Base-by-base conservation (phyloP, 2,329 filamentous ascomycete genomes). In the Penicillium sp. region DNA sequence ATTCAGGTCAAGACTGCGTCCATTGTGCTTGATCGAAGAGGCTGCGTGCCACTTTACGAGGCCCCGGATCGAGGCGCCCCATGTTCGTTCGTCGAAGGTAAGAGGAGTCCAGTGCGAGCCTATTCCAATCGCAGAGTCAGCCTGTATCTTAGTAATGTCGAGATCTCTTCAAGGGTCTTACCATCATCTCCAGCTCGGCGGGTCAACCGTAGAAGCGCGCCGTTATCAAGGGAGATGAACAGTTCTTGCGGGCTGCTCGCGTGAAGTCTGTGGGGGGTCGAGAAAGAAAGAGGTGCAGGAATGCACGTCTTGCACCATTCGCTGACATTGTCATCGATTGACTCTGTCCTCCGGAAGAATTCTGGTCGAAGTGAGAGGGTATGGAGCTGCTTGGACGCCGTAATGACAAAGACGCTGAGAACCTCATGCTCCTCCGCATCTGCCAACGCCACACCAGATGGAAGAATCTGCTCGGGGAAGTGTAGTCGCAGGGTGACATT, bases 321-420 rank as follows among this genome's bases (percentile, higher is more conserved):
- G 37, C 84, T 84, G n/a, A 93, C 81, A 60, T 90, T 89, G 56
- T 89, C 86, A 67, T 96, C 92, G 17, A 89, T 86, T 22, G 87
- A 87, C 0, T 85, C 83, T 62, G 85, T 84, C 75, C 88, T 88
- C 63, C 88, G 85, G 76, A 98, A 96, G 73, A 91, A 90, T 68
- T 95, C 91, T 33, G 91, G 90, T 62, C 90, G 89, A 54, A 99
- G 79, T n/a, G 86, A 90, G 67, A 99, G 84, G 13, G 91, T 93
- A 79, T 93, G 93, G 19, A 99, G 83, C 66, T 92, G 88, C 72
- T 89, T 91, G n/a, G 86, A 83, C 64, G 88, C 86, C 63, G 93
- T 94, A 71, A 97, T 83, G 55, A 91, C 90, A 76, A 93, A 96
- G 47, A 93, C 85, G 68, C 86, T 90, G 56, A 97, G 80, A 63